Base-by-base conservation (phyloP, 371 early-diverging fungal species). In the Capillidium rhysosporum region DNA sequence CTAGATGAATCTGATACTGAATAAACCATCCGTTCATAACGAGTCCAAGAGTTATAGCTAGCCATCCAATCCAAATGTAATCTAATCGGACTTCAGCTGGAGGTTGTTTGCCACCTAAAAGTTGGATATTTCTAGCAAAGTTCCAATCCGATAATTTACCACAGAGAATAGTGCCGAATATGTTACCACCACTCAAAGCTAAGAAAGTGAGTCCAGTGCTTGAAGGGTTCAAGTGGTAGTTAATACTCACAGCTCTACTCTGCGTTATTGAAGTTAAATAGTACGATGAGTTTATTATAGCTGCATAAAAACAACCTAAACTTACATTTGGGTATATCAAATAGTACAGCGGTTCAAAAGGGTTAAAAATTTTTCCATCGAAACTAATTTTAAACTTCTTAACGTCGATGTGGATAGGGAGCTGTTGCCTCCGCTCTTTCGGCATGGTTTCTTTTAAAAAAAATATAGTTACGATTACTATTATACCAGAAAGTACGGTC, bases 381-480 rank as follows among this genome's bases (percentile, higher is more conserved):
- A 14, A 3, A 1, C 2, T 9, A 26, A 52, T 2, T 29, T 14
- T 8, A n/a, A 51, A 30, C 8, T 43, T 63, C 57, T 48, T 51
- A 0, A 40, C 10, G 25, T 8, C 7, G 5, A 40, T 12, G 16
- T 21, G 1, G 24, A 52, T 21, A 3, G 52, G 43, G 29, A 24
- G 16, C 0, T 9, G 38, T 20, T 25, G 40, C 30, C 20, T 43
- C 18, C 14, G 16, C 12, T 46, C 47, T 26, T 57, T 57, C 1
- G 46, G 73, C 51, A 78, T 79, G 0, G 84, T 83, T 53, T 85
- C 86, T 4, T 84, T 82, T 51, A 83, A 56, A 52, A 78, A 68
- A 26, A 76, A 30, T 26, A 76, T 68, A 14, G 76, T 55, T 23
- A 16, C 14, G 7, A 51, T 12, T 20, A 8, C 16, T 30, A 51